Evolutionary conservation across 2,329 filamentous ascomycete genomes (phyloP).

Genomic region (Dichotomopilus funicola): DNA sequence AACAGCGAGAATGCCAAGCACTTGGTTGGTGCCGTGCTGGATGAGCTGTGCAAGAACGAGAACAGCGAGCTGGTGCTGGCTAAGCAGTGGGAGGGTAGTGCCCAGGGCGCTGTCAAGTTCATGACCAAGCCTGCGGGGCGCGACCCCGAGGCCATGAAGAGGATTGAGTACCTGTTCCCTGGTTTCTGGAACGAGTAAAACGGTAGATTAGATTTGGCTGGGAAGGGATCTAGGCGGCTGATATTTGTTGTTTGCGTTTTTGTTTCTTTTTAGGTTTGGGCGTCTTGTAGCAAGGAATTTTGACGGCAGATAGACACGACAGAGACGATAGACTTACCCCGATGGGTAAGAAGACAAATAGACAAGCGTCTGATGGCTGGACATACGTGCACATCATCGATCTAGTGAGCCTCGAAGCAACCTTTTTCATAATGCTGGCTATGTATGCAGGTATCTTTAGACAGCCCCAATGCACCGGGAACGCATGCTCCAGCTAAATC

Average conservation of each 20-base stretch:
- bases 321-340: neutral
- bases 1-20: slow-evolving; percentile 83
- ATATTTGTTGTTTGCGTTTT: no score
- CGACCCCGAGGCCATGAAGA: slow-evolving; percentile 67
- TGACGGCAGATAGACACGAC: neutral
- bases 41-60: slow-evolving; percentile 74
- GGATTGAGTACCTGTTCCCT: slow-evolving; percentile 80
- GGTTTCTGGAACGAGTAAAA: slow-evolving; percentile 55
- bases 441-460: slow-evolving; percentile 1
- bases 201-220: neutral
- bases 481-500: neutral
- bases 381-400: neutral
- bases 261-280: neutral
- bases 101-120: slow-evolving; percentile 69
- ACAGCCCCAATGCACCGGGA: slow-evolving; percentile 1
- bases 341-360: neutral
- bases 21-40: slow-evolving; percentile 79
- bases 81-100: slow-evolving; percentile 72
- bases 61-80: slow-evolving; percentile 68
- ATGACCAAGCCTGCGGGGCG: slow-evolving; percentile 78
- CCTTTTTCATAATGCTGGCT: neutral
- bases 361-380: neutral
- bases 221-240: no score
- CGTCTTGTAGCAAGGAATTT: neutral
- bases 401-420: neutral